Conservation (phyloP, 441 rosid genomes). For the Erodium trifolium region DNA sequence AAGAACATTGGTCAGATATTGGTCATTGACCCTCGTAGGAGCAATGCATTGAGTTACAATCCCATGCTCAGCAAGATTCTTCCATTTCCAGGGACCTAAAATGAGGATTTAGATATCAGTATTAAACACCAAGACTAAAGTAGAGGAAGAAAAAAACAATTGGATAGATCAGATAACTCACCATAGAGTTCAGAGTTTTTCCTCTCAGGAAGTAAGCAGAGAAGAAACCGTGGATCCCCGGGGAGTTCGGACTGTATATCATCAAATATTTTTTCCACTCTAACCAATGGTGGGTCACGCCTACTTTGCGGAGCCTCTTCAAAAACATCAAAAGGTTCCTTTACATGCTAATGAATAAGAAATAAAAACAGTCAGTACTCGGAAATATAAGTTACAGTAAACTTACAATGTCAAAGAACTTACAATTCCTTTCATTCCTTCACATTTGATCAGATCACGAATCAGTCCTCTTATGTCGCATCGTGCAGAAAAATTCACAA, state of each 20-base stretch:
- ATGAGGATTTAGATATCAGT: neutral
- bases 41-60: constrained; percentile 75
- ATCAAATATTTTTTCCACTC: constrained; percentile 75
- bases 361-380: neutral
- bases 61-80: constrained; percentile 58
- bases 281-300: constrained; percentile 42
- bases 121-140: neutral
- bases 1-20: constrained; percentile 55
- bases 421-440: constrained; percentile 61
- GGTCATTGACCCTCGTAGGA: constrained; percentile 54
- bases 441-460: constrained; percentile 45
- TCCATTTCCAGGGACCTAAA: constrained; percentile 77
- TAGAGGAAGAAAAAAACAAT: neutral
- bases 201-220: constrained; percentile 67
- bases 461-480: constrained; percentile 49
- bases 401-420: constrained; percentile 21
- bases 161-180: constrained; percentile 15
- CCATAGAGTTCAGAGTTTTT: constrained; percentile 73
- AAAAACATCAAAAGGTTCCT: constrained; percentile 42
- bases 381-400: neutral
- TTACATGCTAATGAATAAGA: constrained; percentile 31
- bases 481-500: constrained; percentile 65
- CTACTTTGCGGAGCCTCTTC: constrained; percentile 52
- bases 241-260: constrained; percentile 58
- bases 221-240: constrained; percentile 61